phyloP scores from a whole-genome alignment of 2,329 filamentous ascomycete genomes.

The Fusarium citri region DNA sequence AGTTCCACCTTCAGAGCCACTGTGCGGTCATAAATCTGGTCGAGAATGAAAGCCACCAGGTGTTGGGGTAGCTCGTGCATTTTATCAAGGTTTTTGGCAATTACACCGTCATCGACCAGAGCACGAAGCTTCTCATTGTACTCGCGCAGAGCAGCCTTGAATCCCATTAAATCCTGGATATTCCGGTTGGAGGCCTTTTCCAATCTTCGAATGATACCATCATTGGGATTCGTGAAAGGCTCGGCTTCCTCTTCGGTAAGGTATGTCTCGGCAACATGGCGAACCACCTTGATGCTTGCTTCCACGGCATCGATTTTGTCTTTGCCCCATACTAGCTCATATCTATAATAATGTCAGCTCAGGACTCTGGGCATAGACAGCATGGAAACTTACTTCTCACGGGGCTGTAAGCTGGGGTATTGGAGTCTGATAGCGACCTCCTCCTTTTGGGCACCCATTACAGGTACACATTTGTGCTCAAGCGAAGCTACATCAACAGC shows the following conservation, averaged over 20 bases:
- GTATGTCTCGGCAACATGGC: constrained; percentile 79
- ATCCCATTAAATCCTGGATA: constrained; percentile 73
- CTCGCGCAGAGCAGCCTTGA: constrained; percentile 76
- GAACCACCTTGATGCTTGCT: constrained; percentile 77
- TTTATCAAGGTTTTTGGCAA: constrained; percentile 77
- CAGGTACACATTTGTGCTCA: constrained; percentile 62
- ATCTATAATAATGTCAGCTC: constrained; percentile 47
- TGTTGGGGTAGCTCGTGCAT: constrained; percentile 77
- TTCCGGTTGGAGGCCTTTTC: constrained; percentile 78
- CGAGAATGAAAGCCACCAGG: constrained; percentile 83
- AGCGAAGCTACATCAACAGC: constrained; percentile 67
- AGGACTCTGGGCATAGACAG: not conserved
- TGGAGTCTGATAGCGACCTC: constrained; percentile 76
- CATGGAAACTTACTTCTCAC: constrained; percentile 68
- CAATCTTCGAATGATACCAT: constrained; percentile 80
- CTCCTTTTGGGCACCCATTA: constrained; percentile 61
- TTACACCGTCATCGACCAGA: constrained; percentile 75
- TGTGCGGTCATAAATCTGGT: constrained; percentile 90
- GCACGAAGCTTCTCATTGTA: constrained; percentile 80
- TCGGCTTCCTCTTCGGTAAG: constrained; percentile 76
- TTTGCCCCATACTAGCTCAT: constrained; percentile 78
- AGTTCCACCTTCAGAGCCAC: constrained; percentile 90
- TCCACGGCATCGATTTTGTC: constrained; percentile 82
- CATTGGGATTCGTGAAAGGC: constrained; percentile 76
- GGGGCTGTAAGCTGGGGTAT: constrained; percentile 80